A percentile compares a stretch with the other conserved stretches of the same genome.
Conservation (phyloP, 768 basidiomycete species). For the Lentinus brumalis region DNA sequence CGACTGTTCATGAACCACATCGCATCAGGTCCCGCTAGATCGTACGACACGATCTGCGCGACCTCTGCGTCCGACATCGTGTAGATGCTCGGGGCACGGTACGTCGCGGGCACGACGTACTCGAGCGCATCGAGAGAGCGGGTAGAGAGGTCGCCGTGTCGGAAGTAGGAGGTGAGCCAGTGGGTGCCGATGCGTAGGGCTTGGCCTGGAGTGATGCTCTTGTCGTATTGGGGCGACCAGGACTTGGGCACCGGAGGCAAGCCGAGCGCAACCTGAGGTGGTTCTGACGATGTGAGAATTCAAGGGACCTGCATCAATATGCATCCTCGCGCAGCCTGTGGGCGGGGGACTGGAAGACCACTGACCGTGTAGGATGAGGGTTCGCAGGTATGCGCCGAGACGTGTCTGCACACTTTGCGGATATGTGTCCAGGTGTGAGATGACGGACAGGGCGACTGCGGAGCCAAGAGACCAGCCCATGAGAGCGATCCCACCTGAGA, state of each 20-base stretch:
- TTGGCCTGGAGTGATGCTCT: not conserved
- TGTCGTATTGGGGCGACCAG: conserved; percentile 1
- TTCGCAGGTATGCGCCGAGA: not conserved
- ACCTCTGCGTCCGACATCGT: conserved; percentile 1
- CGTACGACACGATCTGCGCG: not conserved
- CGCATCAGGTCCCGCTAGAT: not conserved
- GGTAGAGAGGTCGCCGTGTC: conserved; percentile 10
- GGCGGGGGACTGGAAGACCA: too few species aligned
- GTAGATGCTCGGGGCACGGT: conserved; percentile 1
- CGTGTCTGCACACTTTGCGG: not conserved
- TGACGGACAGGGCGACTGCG: not conserved
- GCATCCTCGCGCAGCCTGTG: not conserved
- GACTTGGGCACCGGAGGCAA: not conserved
- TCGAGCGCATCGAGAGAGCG: conserved; percentile 3
- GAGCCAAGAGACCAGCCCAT: conserved; percentile 10
- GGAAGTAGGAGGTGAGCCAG: conserved; percentile 7
- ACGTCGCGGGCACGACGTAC: not conserved
- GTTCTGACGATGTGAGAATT: not conserved
- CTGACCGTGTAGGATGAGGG: conserved; percentile 6
- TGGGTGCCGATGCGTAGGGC: not conserved
- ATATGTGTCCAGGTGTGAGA: conserved; percentile 4
- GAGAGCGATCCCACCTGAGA: conserved; percentile 7
- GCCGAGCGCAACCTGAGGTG: not conserved
- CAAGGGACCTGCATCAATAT: too few species aligned
- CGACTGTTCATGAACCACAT: conserved; percentile 1